Evolutionary conservation across 2,329 filamentous ascomycete genomes (phyloP), one percentile per base, ranked within the genome.

Genomic region (Trichoderma arundinaceum): DNA sequence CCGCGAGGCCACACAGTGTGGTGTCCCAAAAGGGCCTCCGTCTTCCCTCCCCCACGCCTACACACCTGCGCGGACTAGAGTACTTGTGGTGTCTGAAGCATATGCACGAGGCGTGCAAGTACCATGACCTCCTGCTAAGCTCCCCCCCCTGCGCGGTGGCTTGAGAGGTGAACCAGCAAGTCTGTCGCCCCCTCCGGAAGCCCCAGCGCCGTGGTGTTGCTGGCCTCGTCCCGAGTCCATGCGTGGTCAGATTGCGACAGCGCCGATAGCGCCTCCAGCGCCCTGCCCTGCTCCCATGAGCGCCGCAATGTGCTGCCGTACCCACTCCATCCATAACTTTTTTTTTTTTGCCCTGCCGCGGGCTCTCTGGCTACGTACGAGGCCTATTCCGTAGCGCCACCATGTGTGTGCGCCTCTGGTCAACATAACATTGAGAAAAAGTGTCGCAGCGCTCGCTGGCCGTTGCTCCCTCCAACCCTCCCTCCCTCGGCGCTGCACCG

Each of bases 211-310:
- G 22, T 57, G 33, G 41, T 57, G 61, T 41, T 64, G 61, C 33
- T 53, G 51, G 51, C 51, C 10, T 38, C 22, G 22, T 44, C 38
- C 58, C 33, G 8, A 61, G 46, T 35, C 51, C 41, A 64, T 64
- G 52, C 61, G 43, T 61, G 58, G 58, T 64, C 61, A 64, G 54
- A 58, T 46, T 58, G 41, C 54, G 54, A 58, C 54, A 44, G 43
- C 61, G 52, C 61, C 43, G 61, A 56, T 57, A 57, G 52, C 51
- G 61, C 51, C 61, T 64, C 41, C 41, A 57, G 61, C 44, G 61
- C 10, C 52, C 43, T 57, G 52, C 19, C 51, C 44, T 35, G 52
- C 19, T 19, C 48, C 22, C 22, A 46, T 15, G 39, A 59, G 43
- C 43, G 41, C 43, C 43, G 56, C 49, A 58, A 46, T 52, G 48